Evolutionary conservation across 148 eudicot genomes (phyloP), one percentile per base, ranked within the genome.

Genomic region (Dianthus caryophyllus): DNA sequence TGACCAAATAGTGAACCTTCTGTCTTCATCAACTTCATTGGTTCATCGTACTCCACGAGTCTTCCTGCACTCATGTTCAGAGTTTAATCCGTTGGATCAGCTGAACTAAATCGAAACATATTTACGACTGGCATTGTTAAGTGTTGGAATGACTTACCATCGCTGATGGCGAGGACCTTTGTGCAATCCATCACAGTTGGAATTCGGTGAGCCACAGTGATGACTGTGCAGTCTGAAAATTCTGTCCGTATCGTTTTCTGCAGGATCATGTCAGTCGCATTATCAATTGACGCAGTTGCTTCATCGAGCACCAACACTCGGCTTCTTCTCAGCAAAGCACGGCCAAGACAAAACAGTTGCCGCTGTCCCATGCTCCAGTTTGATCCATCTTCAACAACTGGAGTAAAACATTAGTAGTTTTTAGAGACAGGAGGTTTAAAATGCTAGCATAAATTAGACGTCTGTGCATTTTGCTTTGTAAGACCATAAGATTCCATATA

Each of bases 331-430:
- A 89, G 66, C 60, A 93, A 72, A 61, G 96, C 96, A 5, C 96
- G 91, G 0, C 98, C 98, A 72, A 87, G 73, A 57, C 96, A 93
- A 51, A 93, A 93, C 58, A 93, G 36, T 57, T 93, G 98, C 12
- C 95, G 72, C 67, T 93, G 98, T 54, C 96, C 98, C 98, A 93
- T 84, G 84, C 96, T 89, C 98, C 96, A 85, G 46, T 93, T 93
- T 21, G 82, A 82, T 76, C 98, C 98, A 71, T 93, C 98, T 50
- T 93, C 98, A 49, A 79, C 77, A 73, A 93, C 96, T 92, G 82
- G 62, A 30, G 0, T 24, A 4, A 18, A 5, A 33, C 38, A 33
- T 33, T 7, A 33, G 38, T 7, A 7, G 38, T 3, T 3, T 33
- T 7, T 3, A 58, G 13, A 36, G 33, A 60, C 47, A 22, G 0